Evolutionary conservation across 768 basidiomycete species (phyloP).

Genomic region (Tylopilus balloui): DNA sequence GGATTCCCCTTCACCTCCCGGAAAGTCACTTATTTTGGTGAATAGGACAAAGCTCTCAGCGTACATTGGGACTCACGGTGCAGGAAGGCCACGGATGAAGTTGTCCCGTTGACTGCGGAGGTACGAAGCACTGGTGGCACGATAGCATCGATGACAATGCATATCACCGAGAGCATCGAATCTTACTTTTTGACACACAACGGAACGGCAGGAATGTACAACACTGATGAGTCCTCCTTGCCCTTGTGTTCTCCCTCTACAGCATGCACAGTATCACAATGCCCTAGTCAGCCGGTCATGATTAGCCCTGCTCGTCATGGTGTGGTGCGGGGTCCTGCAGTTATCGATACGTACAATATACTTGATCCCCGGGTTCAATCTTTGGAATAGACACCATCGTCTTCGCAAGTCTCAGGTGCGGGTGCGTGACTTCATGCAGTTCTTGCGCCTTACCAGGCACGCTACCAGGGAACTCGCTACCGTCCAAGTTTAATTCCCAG

Average conservation of each 20-base stretch:
- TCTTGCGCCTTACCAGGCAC: slow-evolving; percentile 53
- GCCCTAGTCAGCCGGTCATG: slow-evolving; percentile 33
- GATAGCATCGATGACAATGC: neutral
- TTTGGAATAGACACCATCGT: slow-evolving; percentile 57
- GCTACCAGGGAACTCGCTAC: slow-evolving; percentile 51
- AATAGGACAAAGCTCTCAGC: neutral
- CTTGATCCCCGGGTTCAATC: slow-evolving; percentile 62
- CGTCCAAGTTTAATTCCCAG: slow-evolving; percentile 54
- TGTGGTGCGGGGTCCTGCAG: neutral
- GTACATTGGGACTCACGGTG: slow-evolving; percentile 37
- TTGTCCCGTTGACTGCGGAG: slow-evolving; percentile 46
- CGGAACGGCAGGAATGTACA: slow-evolving; percentile 54
- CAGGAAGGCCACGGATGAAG: slow-evolving; percentile 44
- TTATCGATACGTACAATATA: slow-evolving; percentile 41
- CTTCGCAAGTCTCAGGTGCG: slow-evolving; percentile 51
- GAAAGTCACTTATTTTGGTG: slow-evolving; percentile 40
- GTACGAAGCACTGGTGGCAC: slow-evolving; percentile 39
- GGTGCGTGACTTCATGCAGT: slow-evolving; percentile 51
- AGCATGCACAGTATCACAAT: slow-evolving; percentile 53
- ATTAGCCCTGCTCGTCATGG: neutral
- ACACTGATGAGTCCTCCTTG: slow-evolving; percentile 46
- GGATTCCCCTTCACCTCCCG: slow-evolving; percentile 49
- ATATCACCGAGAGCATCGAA: neutral
- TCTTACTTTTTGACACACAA: slow-evolving; percentile 47
- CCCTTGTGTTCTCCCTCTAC: slow-evolving; percentile 50